Base-by-base conservation (phyloP, 225 moss, liverwort and hornwort species). In the Pseudoscleropodium purum region DNA sequence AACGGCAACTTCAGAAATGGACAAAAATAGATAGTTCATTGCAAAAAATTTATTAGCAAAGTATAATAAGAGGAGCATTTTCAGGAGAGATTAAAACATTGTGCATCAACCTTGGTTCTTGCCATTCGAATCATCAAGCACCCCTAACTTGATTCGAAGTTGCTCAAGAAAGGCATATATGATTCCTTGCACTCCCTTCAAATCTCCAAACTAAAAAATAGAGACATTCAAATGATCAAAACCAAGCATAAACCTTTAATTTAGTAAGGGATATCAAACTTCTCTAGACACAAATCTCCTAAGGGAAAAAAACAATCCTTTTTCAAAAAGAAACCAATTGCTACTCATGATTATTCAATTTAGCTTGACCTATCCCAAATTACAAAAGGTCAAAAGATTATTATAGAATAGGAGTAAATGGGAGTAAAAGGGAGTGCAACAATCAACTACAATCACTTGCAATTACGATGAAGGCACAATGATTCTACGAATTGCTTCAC, bases 81-180 rank as follows among this genome's bases (percentile, higher is more conserved):
- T 52, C 12, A 36, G 18, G n/a, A 77, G 56, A 65, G 78, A 60
- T 49, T 20, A 21, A 49, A 31, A 39, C 52, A 52, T 66, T 54
- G 60, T 57, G 79, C n/a, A 86, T 15, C 20, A 37, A 92, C 92
- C 92, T 89, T 63, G 65, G 37, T 87, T 45, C 33, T 36, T 52
- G 47, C 92, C 92, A 74, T 87, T 89, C 7, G 89, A 91, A 86
- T 41, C 10, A 43, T 92, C 92, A 34, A 92, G 89, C 70, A 92
- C 92, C 45, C 90, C 92, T 49, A 90, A 76, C 39, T 88, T 90
- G 39, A 92, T 49, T 75, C 90, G 88, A 41, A 92, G 86, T 69
- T 73, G 39, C 49, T 86, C 54, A 47, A 92, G 88, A n/a, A 75
- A 43, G 18, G 31, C 1, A 51, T 87, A 57, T 60, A 92, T 54